Evolutionary conservation across 768 basidiomycete species (phyloP).

Genomic region (Gyrodon lividus): DNA sequence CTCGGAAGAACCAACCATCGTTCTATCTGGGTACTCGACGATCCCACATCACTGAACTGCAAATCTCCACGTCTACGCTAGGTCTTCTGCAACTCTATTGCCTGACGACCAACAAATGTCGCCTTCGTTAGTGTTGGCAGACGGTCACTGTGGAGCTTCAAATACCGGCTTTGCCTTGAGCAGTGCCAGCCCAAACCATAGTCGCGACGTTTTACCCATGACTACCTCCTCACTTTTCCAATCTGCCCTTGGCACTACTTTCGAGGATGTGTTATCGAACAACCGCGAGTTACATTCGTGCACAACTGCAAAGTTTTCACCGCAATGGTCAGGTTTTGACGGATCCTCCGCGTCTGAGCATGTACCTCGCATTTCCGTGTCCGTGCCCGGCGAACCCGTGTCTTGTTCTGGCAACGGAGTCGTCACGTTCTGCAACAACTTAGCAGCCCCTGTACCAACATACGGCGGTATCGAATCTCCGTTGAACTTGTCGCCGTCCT

Average conservation of each 20-base stretch:
- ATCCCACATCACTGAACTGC: constrained; percentile 24
- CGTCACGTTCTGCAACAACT: constrained; percentile 2
- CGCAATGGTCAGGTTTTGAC: constrained; percentile 3
- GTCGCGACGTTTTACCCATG: constrained; percentile 17
- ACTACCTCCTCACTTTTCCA: constrained; percentile 3
- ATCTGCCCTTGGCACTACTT: neutral
- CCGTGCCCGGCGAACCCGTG: constrained; percentile 3
- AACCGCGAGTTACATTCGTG: constrained; percentile 8
- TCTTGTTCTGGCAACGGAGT: neutral
- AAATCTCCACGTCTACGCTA: constrained; percentile 26
- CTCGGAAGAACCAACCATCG: constrained; percentile 14
- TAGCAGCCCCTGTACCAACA: neutral
- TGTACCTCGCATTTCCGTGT: neutral
- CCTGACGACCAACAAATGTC: constrained; percentile 36
- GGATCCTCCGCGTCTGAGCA: constrained; percentile 6
- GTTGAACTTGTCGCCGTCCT: constrained; percentile 30
- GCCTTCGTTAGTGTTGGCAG: constrained; percentile 24
- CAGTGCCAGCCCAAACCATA: neutral
- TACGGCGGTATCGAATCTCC: constrained; percentile 27
- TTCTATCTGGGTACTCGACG: constrained; percentile 17
- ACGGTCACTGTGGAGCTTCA: constrained; percentile 16
- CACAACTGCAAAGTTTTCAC: neutral
- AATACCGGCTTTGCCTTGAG: constrained; percentile 21
- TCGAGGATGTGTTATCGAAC: constrained; percentile 4
- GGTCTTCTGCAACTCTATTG: constrained; percentile 22